Evolutionary conservation across 2,329 filamentous ascomycete genomes (phyloP).

Genomic region (Claviceps pusilla): DNA sequence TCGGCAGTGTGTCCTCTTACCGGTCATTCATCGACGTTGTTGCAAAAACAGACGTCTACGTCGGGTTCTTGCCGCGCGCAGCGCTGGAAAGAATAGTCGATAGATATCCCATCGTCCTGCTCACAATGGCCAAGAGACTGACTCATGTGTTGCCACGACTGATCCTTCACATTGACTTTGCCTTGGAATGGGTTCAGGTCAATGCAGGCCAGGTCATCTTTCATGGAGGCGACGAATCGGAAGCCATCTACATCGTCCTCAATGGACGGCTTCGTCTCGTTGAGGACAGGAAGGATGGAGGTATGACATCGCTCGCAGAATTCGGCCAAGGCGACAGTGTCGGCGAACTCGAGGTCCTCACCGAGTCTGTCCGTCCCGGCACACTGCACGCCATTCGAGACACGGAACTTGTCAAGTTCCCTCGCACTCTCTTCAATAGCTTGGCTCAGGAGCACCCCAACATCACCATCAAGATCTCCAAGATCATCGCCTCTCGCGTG

Average conservation of each 20-base stretch:
- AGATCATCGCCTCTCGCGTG: conserved; percentile 95
- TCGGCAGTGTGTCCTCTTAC: conserved; percentile 88
- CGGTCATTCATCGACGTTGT: conserved; percentile 92
- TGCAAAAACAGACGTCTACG: conserved; percentile 95
- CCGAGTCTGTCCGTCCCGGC: conserved; percentile 77
- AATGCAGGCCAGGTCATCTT: conserved; percentile 90
- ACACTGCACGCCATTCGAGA: conserved; percentile 93
- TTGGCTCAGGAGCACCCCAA: conserved; percentile 92
- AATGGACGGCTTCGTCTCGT: conserved; percentile 83
- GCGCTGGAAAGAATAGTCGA: conserved; percentile 87
- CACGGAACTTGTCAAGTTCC: conserved; percentile 91
- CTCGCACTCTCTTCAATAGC: conserved; percentile 91
- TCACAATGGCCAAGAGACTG: conserved; percentile 91
- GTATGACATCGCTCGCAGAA: conserved; percentile 75
- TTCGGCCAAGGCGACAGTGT: conserved; percentile 96
- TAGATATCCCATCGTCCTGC: conserved; percentile 73
- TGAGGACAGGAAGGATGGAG: conserved; percentile 64
- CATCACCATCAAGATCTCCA: conserved; percentile 97
- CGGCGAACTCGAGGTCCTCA: conserved; percentile 91
- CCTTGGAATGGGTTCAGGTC: conserved; percentile 94
- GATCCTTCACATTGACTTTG: conserved; percentile 94
- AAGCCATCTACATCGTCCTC: conserved; percentile 94
- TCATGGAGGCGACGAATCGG: conserved; percentile 85
- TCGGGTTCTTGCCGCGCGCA: conserved; percentile 76
- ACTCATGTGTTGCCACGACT: conserved; percentile 78